phyloP scores from a whole-genome alignment of 768 basidiomycete species.

The Lactarius quietus region DNA sequence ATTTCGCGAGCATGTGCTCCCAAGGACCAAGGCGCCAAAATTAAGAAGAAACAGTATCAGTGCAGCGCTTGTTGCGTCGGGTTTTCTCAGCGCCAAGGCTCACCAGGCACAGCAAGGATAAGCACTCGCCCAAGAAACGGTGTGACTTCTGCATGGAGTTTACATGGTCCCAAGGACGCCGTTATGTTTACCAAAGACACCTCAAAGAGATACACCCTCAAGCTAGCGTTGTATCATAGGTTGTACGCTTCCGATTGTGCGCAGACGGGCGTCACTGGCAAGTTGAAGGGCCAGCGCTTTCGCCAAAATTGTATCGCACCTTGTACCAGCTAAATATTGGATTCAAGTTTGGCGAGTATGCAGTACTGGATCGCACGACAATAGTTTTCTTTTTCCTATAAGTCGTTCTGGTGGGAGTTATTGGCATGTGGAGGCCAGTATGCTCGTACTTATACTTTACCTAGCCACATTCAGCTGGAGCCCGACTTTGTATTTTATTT shows the following conservation, averaged over 20 bases:
- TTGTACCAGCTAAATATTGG: background rate
- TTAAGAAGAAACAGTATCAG: background rate
- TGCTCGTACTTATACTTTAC: too few species aligned
- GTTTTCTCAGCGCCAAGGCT: background rate
- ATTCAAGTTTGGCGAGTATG: background rate
- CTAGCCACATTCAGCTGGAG: too few species aligned
- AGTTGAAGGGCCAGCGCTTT: background rate
- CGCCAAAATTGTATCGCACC: background rate
- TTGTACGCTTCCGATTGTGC: background rate
- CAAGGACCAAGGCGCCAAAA: too few species aligned
- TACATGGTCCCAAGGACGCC: background rate
- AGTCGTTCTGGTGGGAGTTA: too few species aligned
- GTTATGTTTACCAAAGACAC: background rate
- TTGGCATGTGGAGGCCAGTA: too few species aligned
- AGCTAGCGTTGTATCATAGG: too few species aligned
- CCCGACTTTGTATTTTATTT: too few species aligned
- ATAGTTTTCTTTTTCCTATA: too few species aligned
- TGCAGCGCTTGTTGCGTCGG: background rate
- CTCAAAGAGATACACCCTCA: background rate
- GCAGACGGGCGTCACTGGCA: background rate
- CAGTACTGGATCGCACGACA: too few species aligned
- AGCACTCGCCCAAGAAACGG: background rate
- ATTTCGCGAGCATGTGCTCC: too few species aligned
- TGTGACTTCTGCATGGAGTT: background rate
- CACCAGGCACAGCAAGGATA: background rate